Base-by-base conservation (phyloP, 352 stramenopile genomes). In the Globisporangium sylvaticum region DNA sequence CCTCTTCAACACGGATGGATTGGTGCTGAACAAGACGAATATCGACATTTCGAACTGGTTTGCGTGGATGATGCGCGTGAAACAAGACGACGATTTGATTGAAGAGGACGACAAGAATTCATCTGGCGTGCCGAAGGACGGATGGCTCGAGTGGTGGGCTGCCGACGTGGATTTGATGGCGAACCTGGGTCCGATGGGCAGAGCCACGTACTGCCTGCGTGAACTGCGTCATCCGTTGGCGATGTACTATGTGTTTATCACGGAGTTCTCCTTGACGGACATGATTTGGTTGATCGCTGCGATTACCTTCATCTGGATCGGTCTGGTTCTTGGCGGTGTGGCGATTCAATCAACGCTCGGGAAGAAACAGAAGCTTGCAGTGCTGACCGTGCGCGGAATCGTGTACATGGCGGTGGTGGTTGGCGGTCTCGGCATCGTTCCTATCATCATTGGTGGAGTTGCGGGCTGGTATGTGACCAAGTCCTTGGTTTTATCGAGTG, bases 1-100 rank as follows among this genome's bases (percentile, higher is more conserved):
- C 60, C 69, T 96, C 6, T 96, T 94, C 73, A 96, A 96, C 70
- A 95, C 88, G n/a, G 87, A 95, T 48, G 87, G 87, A n/a, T 65
- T 96, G 10, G 88, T 94, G 56, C 76, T 91, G 20, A 80, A 90
- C 42, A 94, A 94, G 66, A 90, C 87, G 12, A 91, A 87, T 58
- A 73, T 95, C 1, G 88, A 96, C 59, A 83, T 95, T 24, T 62
- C 69, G 2, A 85, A 95, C 54, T 96, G 88, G 88, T 91, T 91
- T 32, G 74, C 80, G 29, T 96, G 88, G 88, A 93, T 94, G 87
- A 90, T 93, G 81, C 73, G 78, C 61, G 79, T 87, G 29, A 80
- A 86, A 48, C 75, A 74, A 22, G 74, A 73, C 0, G 69, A 76
- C 3, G 75, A 84, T 29, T 61, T 79, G 37, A 76, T 67, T 29